Evolutionary conservation across 2,329 filamentous ascomycete species (phyloP).

Genomic region (Pseudocercospora cruenta): DNA sequence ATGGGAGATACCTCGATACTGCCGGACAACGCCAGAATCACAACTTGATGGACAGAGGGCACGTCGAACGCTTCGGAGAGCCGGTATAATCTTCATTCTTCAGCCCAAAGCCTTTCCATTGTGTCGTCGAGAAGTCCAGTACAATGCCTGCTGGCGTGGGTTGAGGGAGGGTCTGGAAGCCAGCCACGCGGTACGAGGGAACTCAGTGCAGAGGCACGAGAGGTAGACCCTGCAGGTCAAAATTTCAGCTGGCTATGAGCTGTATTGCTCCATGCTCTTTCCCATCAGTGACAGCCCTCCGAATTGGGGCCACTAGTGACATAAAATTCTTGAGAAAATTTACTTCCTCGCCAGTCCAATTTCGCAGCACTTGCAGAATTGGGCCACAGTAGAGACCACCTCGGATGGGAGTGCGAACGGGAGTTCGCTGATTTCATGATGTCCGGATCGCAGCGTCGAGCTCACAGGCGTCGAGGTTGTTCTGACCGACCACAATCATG

Average conservation of each 20-base stretch:
- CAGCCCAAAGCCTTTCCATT: not conserved
- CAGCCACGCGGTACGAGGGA: too few species aligned
- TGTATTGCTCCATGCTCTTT: not conserved
- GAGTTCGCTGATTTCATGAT: not conserved
- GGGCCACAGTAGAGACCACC: not conserved
- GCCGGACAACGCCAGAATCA: not conserved
- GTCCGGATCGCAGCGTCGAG: not conserved
- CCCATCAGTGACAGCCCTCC: not conserved
- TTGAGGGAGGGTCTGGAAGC: not conserved
- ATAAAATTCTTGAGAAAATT: not conserved
- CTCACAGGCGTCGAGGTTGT: not conserved
- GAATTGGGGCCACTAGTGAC: too few species aligned
- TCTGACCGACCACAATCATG: not conserved
- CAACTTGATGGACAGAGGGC: not conserved
- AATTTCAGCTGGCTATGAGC: not conserved
- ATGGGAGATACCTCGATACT: not conserved
- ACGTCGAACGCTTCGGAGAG: not conserved
- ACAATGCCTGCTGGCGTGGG: not conserved
- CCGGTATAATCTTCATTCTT: not conserved
- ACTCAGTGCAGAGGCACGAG: not conserved
- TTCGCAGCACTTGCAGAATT: not conserved
- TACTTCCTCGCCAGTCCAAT: not conserved
- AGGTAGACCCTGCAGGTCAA: not conserved
- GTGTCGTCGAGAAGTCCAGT: not conserved
- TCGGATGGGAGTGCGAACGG: not conserved